A percentile compares a stretch with the other conserved stretches of the same genome.
Evolutionary conservation across 495 filamentous ascomycete genomes (phyloP).

Genomic region (Chaetomium fimeti): DNA sequence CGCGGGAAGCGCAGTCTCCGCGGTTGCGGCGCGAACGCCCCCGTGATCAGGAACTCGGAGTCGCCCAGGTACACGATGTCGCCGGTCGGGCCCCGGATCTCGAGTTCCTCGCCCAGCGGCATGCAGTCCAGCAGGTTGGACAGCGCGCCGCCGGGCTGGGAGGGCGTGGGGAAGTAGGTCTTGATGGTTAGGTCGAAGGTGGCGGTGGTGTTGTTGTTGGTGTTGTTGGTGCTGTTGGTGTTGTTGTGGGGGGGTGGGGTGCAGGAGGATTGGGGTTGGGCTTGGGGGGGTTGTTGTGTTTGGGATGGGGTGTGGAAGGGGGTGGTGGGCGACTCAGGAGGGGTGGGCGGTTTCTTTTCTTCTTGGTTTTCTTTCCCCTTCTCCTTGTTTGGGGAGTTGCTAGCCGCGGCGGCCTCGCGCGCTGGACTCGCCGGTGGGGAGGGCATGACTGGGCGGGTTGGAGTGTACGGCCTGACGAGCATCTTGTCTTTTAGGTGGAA

Average conservation of each 20-base stretch:
- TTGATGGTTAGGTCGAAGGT: constrained; percentile 20
- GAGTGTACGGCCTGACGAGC: constrained; percentile 27
- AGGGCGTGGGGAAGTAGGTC: constrained; percentile 17
- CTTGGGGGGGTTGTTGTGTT: background rate
- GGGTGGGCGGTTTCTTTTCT: background rate
- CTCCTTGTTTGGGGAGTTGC: background rate
- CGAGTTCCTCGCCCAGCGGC: constrained; percentile 43
- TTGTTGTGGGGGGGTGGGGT: background rate
- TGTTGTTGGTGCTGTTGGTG: background rate
- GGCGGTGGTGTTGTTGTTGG: background rate
- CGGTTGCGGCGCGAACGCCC: constrained; percentile 23
- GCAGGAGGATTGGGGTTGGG: background rate
- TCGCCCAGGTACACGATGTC: constrained; percentile 29
- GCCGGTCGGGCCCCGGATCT: constrained; percentile 52
- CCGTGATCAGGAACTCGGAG: constrained; percentile 6
- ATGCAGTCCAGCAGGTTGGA: constrained; percentile 47
- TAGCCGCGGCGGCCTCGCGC: background rate
- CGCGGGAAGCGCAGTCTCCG: constrained; percentile 31
- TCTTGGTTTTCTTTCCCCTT: background rate
- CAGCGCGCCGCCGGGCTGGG: constrained; percentile 21
- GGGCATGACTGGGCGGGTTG: constrained; percentile 14
- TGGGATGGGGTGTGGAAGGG: background rate
- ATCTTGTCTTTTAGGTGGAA: constrained; percentile 36
- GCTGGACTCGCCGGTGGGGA: background rate
- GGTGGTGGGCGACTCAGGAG: constrained; percentile 5